phyloP scores from a whole-genome alignment of 2,329 filamentous ascomycete genomes.

The Colletotrichum trifolii region DNA sequence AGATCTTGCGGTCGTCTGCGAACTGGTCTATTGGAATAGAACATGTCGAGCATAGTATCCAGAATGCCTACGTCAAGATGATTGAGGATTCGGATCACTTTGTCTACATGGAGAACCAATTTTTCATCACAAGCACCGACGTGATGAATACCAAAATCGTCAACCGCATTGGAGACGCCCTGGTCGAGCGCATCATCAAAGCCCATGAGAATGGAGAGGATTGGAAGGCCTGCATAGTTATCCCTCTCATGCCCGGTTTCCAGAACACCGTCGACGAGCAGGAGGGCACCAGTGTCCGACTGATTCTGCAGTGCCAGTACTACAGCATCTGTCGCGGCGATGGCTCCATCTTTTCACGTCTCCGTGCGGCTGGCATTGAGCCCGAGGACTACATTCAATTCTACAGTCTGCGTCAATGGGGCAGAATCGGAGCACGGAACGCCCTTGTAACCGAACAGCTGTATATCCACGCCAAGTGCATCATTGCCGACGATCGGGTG shows the following conservation, averaged over 20 bases:
- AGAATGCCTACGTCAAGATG: conserved; percentile 93
- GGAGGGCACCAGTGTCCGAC: conserved; percentile 90
- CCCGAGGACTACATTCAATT: conserved; percentile 97
- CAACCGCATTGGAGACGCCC: conserved; percentile 93
- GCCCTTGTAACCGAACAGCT: conserved; percentile 92
- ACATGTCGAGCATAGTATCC: conserved; percentile 91
- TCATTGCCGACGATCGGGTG: conserved; percentile 93
- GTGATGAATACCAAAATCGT: conserved; percentile 88
- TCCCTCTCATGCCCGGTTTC: conserved; percentile 98
- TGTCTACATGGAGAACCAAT: conserved; percentile 99
- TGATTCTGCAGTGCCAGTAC: conserved; percentile 98
- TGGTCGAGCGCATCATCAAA: conserved; percentile 90
- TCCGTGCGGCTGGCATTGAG: conserved; percentile 83
- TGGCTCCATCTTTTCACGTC: conserved; percentile 88
- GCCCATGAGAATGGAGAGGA: conserved; percentile 86
- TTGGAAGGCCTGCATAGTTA: conserved; percentile 90
- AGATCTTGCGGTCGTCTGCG: conserved; percentile 90
- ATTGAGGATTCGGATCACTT: conserved; percentile 97
- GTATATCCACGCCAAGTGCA: conserved; percentile 97
- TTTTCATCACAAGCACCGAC: conserved; percentile 94
- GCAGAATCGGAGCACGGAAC: conserved; percentile 81
- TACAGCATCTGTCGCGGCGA: conserved; percentile 95
- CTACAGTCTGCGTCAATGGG: conserved; percentile 93
- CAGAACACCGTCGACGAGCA: conserved; percentile 95
- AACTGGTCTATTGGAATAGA: conserved; percentile 94